phyloP scores from a whole-genome alignment of 768 basidiomycete species.

The Lactarius hatsudake region DNA sequence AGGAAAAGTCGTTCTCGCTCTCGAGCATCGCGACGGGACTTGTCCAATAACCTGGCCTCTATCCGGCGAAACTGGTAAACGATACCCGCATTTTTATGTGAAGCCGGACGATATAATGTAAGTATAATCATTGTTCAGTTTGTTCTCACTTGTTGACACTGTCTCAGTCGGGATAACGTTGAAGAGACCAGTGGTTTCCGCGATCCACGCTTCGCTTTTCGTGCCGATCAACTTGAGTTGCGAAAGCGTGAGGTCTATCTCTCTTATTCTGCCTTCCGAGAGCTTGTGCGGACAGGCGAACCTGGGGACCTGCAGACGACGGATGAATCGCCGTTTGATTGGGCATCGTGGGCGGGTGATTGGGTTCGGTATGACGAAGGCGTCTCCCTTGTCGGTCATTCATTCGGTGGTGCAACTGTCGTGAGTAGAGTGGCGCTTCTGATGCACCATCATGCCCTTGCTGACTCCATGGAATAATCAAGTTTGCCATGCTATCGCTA shows the following conservation, averaged over 20 bases:
- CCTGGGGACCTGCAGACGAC: conserved; percentile 36
- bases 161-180: conserved; percentile 33
- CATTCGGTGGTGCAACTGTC: conserved; percentile 55
- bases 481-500: conserved; percentile 60
- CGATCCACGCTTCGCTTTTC: conserved; percentile 41
- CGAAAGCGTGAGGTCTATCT: conserved; percentile 68
- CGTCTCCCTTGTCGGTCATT: conserved; percentile 49
- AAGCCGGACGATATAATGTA: conserved; percentile 56
- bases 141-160: conserved; percentile 1
- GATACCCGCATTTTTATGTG: conserved; percentile 47
- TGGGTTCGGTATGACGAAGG: conserved; percentile 37
- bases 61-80: conserved; percentile 36
- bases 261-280: conserved; percentile 54
- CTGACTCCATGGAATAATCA: not conserved
- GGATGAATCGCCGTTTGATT: conserved; percentile 52
- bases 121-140: conserved; percentile 27
- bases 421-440: conserved; percentile 34
- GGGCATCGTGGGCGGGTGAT: conserved; percentile 38
- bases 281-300: conserved; percentile 41
- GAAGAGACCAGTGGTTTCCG: conserved; percentile 30
- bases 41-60: conserved; percentile 49
- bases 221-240: conserved; percentile 67
- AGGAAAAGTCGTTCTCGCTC: conserved; percentile 75
- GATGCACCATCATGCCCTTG: not conserved
- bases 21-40: conserved; percentile 85